A percentile compares a stretch with the other conserved stretches of the same genome.
Evolutionary conservation across 179 eudicot species (phyloP).

Genomic region (Camellia oleifera): DNA sequence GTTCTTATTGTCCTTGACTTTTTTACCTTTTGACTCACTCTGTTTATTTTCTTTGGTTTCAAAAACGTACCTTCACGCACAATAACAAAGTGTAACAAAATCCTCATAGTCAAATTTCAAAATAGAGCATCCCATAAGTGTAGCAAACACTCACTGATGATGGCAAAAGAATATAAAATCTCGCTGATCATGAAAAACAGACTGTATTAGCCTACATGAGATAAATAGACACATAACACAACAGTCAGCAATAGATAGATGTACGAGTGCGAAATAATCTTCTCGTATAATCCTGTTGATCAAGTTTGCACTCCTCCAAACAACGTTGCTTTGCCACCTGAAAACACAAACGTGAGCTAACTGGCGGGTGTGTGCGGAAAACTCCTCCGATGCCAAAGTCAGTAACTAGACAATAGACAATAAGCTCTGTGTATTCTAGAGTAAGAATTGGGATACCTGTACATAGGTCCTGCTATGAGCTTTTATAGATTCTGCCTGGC

Average conservation of each 20-base stretch:
- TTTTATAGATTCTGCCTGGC: too few species aligned
- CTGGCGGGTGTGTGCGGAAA: too few species aligned
- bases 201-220: slow-evolving; percentile 69
- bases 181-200: slow-evolving; percentile 92
- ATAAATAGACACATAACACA: background rate
- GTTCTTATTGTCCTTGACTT: slow-evolving; percentile 32
- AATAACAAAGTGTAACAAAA: background rate
- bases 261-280: too few species aligned
- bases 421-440: too few species aligned
- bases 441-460: too few species aligned
- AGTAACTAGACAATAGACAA: too few species aligned
- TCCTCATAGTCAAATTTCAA: background rate
- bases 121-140: background rate
- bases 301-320: too few species aligned
- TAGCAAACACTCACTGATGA: slow-evolving; percentile 57
- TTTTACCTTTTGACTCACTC: slow-evolving; percentile 40
- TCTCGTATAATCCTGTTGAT: too few species aligned
- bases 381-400: too few species aligned
- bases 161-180: slow-evolving; percentile 95
- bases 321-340: too few species aligned
- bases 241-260: background rate
- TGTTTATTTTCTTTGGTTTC: slow-evolving; percentile 70
- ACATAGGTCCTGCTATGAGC: too few species aligned
- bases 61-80: slow-evolving; percentile 52
- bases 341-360: too few species aligned